Conservation (phyloP, 2,329 filamentous ascomycete species). For the Trichoderma cornu-damae region DNA sequence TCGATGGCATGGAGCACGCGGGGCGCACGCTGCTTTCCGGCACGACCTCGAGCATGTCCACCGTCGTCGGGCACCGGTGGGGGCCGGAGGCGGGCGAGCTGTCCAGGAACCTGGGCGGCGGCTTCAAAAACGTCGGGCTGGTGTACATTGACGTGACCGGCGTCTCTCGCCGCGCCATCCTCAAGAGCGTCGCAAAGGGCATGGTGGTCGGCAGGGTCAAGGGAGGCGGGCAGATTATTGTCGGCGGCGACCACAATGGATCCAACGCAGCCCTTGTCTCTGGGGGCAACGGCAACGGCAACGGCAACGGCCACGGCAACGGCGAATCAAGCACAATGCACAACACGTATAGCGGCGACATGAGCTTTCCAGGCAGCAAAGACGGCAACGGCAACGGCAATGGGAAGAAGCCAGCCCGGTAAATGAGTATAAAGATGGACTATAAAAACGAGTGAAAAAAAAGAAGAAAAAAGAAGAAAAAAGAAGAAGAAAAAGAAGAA, state of each 20-base stretch:
- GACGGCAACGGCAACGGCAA: slow-evolving; percentile 25
- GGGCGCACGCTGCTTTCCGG: slow-evolving; percentile 71
- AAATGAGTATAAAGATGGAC: no score
- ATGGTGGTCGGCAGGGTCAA: slow-evolving; percentile 84
- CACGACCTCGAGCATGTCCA: slow-evolving; percentile 72
- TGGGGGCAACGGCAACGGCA: slow-evolving; percentile 24
- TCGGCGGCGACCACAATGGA: slow-evolving; percentile 56
- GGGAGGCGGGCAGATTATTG: slow-evolving; percentile 66
- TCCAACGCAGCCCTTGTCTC: slow-evolving; percentile 21
- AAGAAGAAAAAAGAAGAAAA: no score
- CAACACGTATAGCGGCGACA: slow-evolving; percentile 28
- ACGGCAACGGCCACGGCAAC: slow-evolving; percentile 7
- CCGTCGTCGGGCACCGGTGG: slow-evolving; percentile 84
- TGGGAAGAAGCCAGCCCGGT: slow-evolving; percentile 30
- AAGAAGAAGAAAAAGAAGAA: no score
- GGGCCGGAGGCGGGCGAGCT: slow-evolving; percentile 79
- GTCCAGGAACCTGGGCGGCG: slow-evolving; percentile 69
- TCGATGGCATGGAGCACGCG: slow-evolving; percentile 87
- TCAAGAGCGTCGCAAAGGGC: slow-evolving; percentile 93
- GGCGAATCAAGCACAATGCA: slow-evolving; percentile 16
- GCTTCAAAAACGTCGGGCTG: slow-evolving; percentile 91
- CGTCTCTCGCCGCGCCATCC: slow-evolving; percentile 79
- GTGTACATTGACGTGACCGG: slow-evolving; percentile 97
- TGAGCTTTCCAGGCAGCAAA: slow-evolving; percentile 27
- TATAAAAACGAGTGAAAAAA: no score